Base-by-base conservation (phyloP, 192 early-diverging fungal species). In the Rhizophagus clarus region DNA sequence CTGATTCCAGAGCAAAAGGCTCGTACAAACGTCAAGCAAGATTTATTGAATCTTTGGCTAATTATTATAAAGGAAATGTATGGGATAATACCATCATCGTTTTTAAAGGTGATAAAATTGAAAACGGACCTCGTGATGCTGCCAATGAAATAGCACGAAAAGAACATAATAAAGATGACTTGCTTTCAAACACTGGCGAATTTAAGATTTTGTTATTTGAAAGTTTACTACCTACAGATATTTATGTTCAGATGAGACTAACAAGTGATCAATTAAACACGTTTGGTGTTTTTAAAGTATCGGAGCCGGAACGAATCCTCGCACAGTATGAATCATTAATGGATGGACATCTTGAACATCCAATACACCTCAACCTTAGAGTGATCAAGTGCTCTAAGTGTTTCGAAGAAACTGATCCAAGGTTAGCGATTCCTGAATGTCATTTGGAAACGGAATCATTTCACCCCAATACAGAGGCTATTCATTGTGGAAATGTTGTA, bases 61-160 rank as follows among this genome's bases (percentile, higher is more conserved):
- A 56, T 34, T 9, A 72, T n/a, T 56, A 74, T 24, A 45, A 9
- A 22, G 78, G 78, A n/a, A 79, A 76, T 60, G 78, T 74, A 20
- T 79, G 78, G 78, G 69, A 79, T n/a, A 79, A 79, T 79, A 73
- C 56, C 28, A 79, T 79, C 14, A 73, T 79, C 14, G 78, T 79
- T 17, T 73, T 34, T 20, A 79, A 79, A 79, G 78, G 51, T 22
- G 49, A 72, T 31, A 32, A 9, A 37, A 45, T 42, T 73, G n/a
- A 31, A 28, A 37, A 72, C 3, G 74, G 74, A 7, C 74, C 74
- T 61, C 51, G 61, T 62, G 74, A 61, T 32, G 74, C 74, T 34
- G 74, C 60, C 26, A 63, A 32, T 62, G 60, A 47, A 62, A 62
- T 76, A 62, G 28, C 31, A 1, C 5, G 0, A 40, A 40, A 7